Percentiles rank a stretch among this genome's conserved stretches.
These are phyloP conservation scores for Pseudotsuga menziesii DNA, from an alignment of 75 land plant genomes.

Conservation along the genomic window DNA sequence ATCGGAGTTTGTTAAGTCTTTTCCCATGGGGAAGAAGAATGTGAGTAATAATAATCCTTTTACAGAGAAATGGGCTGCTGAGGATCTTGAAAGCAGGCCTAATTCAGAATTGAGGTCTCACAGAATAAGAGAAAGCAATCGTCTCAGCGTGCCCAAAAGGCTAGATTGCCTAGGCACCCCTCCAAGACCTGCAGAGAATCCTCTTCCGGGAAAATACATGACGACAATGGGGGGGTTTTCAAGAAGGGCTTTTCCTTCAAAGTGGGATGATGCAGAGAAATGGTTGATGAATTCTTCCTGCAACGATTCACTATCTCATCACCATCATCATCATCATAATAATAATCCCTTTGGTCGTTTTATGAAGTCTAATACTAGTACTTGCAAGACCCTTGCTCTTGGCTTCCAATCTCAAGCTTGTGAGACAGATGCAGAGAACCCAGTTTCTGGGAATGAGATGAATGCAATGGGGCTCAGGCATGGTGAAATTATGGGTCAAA, in stretches of 20 bases:
- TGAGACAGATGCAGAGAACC: background rate
- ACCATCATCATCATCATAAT: conserved; percentile 17
- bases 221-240: conserved; percentile 13
- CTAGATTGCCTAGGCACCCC: conserved; percentile 43
- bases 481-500: background rate
- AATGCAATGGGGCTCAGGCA: conserved; percentile 3
- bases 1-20: conserved; percentile 57
- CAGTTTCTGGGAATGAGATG: background rate
- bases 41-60: background rate
- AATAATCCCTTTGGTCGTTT: background rate
- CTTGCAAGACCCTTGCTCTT: conserved; percentile 1
- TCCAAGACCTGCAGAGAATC: conserved; percentile 31
- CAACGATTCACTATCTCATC: conserved; percentile 48
- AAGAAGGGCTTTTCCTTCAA: conserved; percentile 56
- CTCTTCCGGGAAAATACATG: conserved; percentile 6
- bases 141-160: conserved; percentile 22
- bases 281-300: conserved; percentile 49
- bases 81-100: conserved; percentile 3
- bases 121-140: conserved; percentile 25
- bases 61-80: background rate
- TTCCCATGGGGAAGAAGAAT: conserved; percentile 26
- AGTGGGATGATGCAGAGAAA: conserved; percentile 81
- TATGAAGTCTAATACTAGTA: background rate
- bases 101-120: conserved; percentile 12
- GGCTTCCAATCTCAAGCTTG: background rate